Evolutionary conservation across 257 asterid species (phyloP).

Genomic region (Gardenia jasminoides): DNA sequence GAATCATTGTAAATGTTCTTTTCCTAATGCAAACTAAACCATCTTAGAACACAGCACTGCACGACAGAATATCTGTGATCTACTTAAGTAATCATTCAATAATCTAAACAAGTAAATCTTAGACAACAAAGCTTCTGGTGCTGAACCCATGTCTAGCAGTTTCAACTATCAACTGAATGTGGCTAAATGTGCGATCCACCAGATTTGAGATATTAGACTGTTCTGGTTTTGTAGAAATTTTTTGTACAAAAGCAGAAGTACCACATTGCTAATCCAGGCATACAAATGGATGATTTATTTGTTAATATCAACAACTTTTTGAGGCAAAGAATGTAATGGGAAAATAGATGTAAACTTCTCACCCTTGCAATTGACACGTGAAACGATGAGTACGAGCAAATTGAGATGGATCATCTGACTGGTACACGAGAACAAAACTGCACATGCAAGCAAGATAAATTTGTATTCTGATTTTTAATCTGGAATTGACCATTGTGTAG

Average conservation of each 20-base stretch:
- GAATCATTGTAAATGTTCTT: no score
- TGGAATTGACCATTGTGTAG: conserved; percentile 31
- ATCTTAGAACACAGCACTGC: no score
- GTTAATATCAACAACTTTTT: no score
- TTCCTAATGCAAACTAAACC: no score
- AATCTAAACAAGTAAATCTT: neutral
- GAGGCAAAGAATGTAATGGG: neutral
- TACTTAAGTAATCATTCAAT: neutral
- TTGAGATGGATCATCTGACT: neutral
- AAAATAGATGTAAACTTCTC: neutral
- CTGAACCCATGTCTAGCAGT: neutral
- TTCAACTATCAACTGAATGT: neutral
- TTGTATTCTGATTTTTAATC: neutral
- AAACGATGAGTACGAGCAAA: neutral
- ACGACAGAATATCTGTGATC: no score
- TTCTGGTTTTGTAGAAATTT: neutral
- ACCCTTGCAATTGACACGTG: neutral
- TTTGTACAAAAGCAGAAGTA: neutral
- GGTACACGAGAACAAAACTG: neutral
- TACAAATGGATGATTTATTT: no score
- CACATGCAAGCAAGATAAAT: neutral
- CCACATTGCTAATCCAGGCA: neutral
- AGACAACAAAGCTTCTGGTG: neutral
- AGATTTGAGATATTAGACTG: neutral
- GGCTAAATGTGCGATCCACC: neutral